Base-by-base conservation (phyloP, 2,329 filamentous ascomycete genomes). In the Coniella lustricola region DNA sequence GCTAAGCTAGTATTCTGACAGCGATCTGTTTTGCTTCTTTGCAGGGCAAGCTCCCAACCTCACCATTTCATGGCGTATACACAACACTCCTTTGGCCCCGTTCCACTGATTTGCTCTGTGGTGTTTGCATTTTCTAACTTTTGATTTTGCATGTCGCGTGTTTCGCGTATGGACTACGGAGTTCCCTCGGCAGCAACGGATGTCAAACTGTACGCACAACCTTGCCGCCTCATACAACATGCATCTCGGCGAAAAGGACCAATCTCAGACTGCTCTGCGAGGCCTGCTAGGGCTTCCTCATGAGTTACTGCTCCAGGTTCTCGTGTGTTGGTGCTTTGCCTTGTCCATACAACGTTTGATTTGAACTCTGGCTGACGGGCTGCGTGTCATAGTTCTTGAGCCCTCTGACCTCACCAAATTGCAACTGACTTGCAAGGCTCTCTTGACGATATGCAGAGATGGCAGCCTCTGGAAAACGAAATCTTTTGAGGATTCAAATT, bases 401-500 rank as follows among this genome's bases (percentile, higher is more conserved):
- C 74, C 81, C 14, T 59, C 62, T 36, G 79, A 89, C 54, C 75
- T 90, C 51, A 78, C 84, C 49, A 74, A 66, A 48, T 69, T 91
- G 31, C 87, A 90, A 65, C 74, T 77, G 17, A 79, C 88, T 12
- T 91, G 81, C 21, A 79, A 73, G 54, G 75, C 73, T 38, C 78
- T 91, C 50, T 75, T 83, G 22, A 65, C 70, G 25, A 71, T 93
- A 36, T 84, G 80, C 34, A 82, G 88, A 49, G 88, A 95, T 61
- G 78, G 85, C 57, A 76, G 73, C 34, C 70, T 91, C 32, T 96
- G 90, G 90, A 84, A 85, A 53, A 68, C 75, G 3, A 74, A 83
- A 60, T 90, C 85, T 63, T 88, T 93, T 62, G 74, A 82, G 32
- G 71, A 81, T 50, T 91, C 87, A 14, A 63, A 73, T 31, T 84